Evolutionary conservation across 306 rosid species (phyloP), one percentile per base, ranked within the genome.

Genomic region (Begonia loranthoides): DNA sequence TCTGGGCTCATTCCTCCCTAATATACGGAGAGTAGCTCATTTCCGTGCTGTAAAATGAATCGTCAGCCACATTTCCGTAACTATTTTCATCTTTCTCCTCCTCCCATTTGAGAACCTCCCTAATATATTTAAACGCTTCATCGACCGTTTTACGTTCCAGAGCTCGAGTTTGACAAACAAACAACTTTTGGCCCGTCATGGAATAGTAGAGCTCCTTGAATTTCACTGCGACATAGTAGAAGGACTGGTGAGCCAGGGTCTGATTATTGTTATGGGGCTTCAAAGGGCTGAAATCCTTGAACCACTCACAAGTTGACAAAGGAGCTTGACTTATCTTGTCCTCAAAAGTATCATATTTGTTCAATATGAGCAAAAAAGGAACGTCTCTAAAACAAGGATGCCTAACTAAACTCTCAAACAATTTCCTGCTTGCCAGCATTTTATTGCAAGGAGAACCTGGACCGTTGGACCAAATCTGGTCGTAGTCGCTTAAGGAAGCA

Each of bases 31-130:
- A 73, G 22, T 79, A 73, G 60, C 94, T 80, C 70, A 61, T 56
- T 64, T 82, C 94, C 28, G 93, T 82, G 52, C 84, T 76, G 73
- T 77, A 87, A 64, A 73, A 80, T 46, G 95, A 87, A 46, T 87
- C 95, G 4, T 82, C 95, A 15, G 46, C 76, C 41, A 60, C 57
- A 21, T 64, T 58, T 47, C 73, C 87, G 52, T 68, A 79, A 50
- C 74, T 17, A 45, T 72, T 78, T 5, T 83, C 89, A 59, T 71
- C 73, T 65, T 82, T 87, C 69, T 82, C 89, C 58, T 79, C 95
- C 60, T 79, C 78, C 95, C 95, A 87, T 66, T 69, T 82, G 52
- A 87, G 74, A 55, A 87, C 74, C 70, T 87, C 95, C 68, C 95
- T 78, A 13, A 66, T 59, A 70, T 77, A 87, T 69, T 72, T 82